These are phyloP conservation scores for Pseudocercospora musae DNA, from an alignment of 2,329 filamentous ascomycete species.

Conservation along the genomic window DNA sequence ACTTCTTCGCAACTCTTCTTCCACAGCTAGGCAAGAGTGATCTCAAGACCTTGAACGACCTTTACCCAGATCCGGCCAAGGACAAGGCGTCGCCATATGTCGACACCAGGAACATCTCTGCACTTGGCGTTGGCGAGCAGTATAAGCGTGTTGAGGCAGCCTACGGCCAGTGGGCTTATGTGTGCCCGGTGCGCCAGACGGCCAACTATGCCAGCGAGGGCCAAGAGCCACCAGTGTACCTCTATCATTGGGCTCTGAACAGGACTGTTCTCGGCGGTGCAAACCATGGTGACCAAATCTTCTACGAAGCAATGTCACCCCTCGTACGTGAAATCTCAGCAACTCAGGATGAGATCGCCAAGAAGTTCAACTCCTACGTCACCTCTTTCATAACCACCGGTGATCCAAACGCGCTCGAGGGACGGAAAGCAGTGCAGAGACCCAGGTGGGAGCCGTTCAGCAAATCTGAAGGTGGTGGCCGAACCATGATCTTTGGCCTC, in stretches of 20 bases:
- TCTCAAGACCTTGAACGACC: constrained; percentile 51
- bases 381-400: constrained; percentile 35
- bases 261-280: constrained; percentile 37
- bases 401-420: constrained; percentile 31
- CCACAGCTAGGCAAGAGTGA: constrained; percentile 55
- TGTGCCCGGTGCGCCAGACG: constrained; percentile 61
- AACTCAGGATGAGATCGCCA: constrained; percentile 33
- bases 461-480: constrained; percentile 11
- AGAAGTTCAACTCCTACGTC: constrained; percentile 32
- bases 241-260: constrained; percentile 61
- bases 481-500: constrained; percentile 54
- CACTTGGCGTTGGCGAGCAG: constrained; percentile 49
- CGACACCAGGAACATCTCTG: constrained; percentile 30
- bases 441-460: constrained; percentile 29
- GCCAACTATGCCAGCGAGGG: constrained; percentile 43
- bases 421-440: constrained; percentile 20
- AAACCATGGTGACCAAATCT: constrained; percentile 37
- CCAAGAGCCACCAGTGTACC: constrained; percentile 44
- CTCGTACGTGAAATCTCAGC: constrained; percentile 25
- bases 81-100: constrained; percentile 42
- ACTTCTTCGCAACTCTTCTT: constrained; percentile 61
- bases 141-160: constrained; percentile 58
- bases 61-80: constrained; percentile 61
- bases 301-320: constrained; percentile 34
- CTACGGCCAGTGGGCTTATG: constrained; percentile 64